Conservation (phyloP, 805 yeast species). For the Danielozyma ontarioensis region DNA sequence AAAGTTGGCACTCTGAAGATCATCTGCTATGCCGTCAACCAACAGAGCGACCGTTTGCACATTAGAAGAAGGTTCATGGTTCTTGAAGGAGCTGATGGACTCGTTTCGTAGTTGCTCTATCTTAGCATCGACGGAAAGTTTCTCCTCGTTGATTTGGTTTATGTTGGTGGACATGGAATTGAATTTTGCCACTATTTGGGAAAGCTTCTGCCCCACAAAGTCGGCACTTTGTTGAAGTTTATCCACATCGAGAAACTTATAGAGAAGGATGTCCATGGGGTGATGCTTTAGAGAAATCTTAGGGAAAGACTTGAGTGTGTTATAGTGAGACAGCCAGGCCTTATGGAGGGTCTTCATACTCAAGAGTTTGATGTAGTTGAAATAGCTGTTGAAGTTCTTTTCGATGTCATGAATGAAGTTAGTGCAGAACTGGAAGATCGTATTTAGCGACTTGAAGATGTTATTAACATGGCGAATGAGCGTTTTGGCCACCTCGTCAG, state of each 20-base stretch:
- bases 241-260: constrained; percentile 24
- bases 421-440: constrained; percentile 46
- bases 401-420: constrained; percentile 47
- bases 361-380: constrained; percentile 30
- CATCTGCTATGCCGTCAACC: not conserved
- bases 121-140: constrained; percentile 30
- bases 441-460: constrained; percentile 42
- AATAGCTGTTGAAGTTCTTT: constrained; percentile 37
- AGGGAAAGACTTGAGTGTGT: constrained; percentile 32
- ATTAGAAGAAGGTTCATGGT: not conserved
- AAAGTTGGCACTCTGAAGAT: not conserved
- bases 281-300: constrained; percentile 27
- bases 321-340: constrained; percentile 28
- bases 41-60: too few relatives aligned
- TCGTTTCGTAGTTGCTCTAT: constrained; percentile 39
- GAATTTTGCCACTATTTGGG: constrained; percentile 24
- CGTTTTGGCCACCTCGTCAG: constrained; percentile 23
- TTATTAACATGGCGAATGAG: constrained; percentile 30
- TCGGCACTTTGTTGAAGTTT: constrained; percentile 26
- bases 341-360: constrained; percentile 38
- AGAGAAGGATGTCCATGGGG: constrained; percentile 18
- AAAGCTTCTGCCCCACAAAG: constrained; percentile 22
- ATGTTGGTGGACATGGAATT: constrained; percentile 29
- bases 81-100: constrained; percentile 23
- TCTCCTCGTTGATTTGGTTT: constrained; percentile 31